Conservation (phyloP, 1,284 basidiomycete genomes). For the Schizophyllum amplum region DNA sequence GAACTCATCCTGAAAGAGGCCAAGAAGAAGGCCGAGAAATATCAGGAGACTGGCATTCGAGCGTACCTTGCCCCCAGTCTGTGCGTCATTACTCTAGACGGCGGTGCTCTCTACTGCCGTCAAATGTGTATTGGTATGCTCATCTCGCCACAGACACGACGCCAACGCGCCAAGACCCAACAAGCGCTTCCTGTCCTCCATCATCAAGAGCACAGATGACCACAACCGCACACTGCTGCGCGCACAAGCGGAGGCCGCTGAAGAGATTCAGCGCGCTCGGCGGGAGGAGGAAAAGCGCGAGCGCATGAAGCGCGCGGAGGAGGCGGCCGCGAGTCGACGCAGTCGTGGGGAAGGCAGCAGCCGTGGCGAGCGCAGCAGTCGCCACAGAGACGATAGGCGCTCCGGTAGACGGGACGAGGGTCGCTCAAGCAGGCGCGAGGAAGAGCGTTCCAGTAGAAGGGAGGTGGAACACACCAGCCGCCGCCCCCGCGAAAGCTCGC, state of each 20-base stretch:
- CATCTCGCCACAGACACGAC: slow-evolving; percentile 28
- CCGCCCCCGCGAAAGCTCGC: slow-evolving; percentile 11
- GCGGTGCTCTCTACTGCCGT: slow-evolving; percentile 9
- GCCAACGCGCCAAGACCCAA: slow-evolving; percentile 75
- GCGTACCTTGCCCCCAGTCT: slow-evolving; percentile 52
- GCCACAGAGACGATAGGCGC: not conserved
- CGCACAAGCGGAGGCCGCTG: slow-evolving; percentile 70
- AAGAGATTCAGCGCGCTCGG: slow-evolving; percentile 59
- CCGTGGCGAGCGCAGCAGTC: slow-evolving; percentile 15
- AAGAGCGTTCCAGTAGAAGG: too few species aligned
- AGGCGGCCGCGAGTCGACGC: slow-evolving; percentile 55
- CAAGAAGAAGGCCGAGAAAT: slow-evolving; percentile 76
- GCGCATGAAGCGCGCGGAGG: slow-evolving; percentile 53
- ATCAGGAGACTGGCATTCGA: slow-evolving; percentile 55
- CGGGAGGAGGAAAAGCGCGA: slow-evolving; percentile 57
- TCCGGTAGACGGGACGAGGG: not conserved
- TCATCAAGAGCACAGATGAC: slow-evolving; percentile 86
- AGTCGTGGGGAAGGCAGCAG: slow-evolving; percentile 26
- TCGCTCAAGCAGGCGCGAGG: not conserved
- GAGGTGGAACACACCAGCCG: too few species aligned
- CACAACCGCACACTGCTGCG: slow-evolving; percentile 81
- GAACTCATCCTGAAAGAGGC: slow-evolving; percentile 86
- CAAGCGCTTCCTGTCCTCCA: slow-evolving; percentile 83
- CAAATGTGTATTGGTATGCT: slow-evolving; percentile 1
- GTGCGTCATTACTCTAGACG: slow-evolving; percentile 15